A percentile compares a stretch with the other conserved stretches of the same genome.
Conservation (phyloP, 768 basidiomycete genomes). For the Cystofilobasidium bisporidii region DNA sequence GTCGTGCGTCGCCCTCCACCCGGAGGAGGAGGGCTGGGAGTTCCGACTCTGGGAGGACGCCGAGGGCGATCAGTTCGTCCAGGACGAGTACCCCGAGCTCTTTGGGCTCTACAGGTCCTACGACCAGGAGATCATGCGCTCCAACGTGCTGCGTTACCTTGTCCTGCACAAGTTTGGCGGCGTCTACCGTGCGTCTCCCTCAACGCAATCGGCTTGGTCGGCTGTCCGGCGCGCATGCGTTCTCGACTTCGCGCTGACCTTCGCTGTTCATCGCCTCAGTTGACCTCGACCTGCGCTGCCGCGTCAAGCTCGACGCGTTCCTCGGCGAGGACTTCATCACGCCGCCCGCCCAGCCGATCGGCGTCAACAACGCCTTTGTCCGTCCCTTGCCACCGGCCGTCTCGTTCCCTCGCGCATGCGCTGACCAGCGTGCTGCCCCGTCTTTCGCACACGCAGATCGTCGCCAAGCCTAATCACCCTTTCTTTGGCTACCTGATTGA, state of each 20-base stretch:
- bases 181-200: neutral
- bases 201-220: neutral
- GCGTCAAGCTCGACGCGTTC: neutral
- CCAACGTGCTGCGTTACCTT: constrained; percentile 13
- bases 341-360: constrained; percentile 11
- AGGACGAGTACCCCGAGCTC: neutral
- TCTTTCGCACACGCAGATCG: too few species aligned
- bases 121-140: constrained; percentile 10
- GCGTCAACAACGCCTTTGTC: constrained; percentile 13
- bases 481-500: constrained; percentile 11
- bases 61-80: neutral
- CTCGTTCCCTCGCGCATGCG: neutral
- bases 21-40: neutral
- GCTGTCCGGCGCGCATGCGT: neutral
- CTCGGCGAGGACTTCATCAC: constrained; percentile 11
- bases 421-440: too few species aligned
- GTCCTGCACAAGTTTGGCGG: constrained; percentile 10
- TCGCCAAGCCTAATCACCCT: neutral
- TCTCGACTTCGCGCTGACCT: neutral
- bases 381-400: neutral
- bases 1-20: neutral
- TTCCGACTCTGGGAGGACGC: constrained; percentile 11
- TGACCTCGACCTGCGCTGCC: constrained; percentile 16
- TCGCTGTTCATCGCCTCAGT: neutral
- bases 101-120: neutral